A percentile compares a stretch with the other conserved stretches of the same genome.
Conservation (phyloP, 331 rosid species). For the Acacia pycnantha region DNA sequence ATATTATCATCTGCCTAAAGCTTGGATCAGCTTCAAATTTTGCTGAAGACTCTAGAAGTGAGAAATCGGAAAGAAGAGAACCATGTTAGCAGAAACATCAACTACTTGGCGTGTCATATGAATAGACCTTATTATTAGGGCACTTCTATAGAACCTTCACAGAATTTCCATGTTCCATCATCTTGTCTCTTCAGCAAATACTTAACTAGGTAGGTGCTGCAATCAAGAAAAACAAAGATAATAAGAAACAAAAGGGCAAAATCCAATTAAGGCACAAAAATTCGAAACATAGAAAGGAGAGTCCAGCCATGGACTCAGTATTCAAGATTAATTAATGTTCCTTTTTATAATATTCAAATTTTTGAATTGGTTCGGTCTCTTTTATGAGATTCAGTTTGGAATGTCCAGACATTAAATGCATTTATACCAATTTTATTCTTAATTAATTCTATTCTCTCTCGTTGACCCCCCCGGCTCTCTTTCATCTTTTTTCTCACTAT, state of each 20-base stretch:
- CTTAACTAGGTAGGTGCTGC: conserved; percentile 83
- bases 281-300: not conserved
- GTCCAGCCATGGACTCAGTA: conserved; percentile 7
- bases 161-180: conserved; percentile 94
- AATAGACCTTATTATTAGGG: conserved; percentile 34
- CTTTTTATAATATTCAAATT: too few species aligned
- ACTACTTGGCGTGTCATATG: conserved; percentile 32
- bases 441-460: too few species aligned
- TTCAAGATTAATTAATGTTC: not conserved
- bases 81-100: conserved; percentile 38
- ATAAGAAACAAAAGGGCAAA: not conserved
- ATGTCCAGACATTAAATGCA: too few species aligned
- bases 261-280: not conserved
- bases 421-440: too few species aligned
- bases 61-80: conserved; percentile 20
- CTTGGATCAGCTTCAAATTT: conserved; percentile 12
- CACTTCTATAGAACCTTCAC: conserved; percentile 63
- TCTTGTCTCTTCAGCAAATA: conserved; percentile 74
- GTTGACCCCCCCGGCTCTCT: rapidly evolving
- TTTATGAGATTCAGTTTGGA: too few species aligned
- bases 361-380: too few species aligned
- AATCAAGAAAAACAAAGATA: conserved; percentile 9
- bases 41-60: conserved; percentile 15
- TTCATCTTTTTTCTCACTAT: too few species aligned
- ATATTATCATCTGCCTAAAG: conserved; percentile 34